Evolutionary conservation across 306 rosid genomes (phyloP).

Genomic region (Rosa multiflora): DNA sequence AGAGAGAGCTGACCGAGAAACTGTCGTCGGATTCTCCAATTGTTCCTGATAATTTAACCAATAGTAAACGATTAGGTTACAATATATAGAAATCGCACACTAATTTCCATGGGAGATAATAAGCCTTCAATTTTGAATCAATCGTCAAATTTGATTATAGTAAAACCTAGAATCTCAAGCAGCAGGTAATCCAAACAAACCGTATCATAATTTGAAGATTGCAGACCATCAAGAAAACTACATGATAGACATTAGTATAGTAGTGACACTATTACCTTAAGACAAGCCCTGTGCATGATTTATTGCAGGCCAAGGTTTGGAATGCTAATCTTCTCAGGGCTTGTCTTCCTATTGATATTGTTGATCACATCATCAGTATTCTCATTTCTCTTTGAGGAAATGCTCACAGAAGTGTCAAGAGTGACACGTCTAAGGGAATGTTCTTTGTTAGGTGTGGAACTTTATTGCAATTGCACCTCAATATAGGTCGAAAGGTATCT

Average conservation of each 20-base stretch:
- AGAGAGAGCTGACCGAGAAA: too few relatives aligned
- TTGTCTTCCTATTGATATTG: neutral
- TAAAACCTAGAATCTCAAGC: too few relatives aligned
- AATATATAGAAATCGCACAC: too few relatives aligned
- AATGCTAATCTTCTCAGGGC: neutral
- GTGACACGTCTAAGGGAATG: neutral
- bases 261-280: slow-evolving; percentile 36
- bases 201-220: neutral
- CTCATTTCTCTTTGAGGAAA: neutral
- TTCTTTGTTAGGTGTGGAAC: too few relatives aligned
- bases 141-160: too few relatives aligned
- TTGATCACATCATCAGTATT: neutral
- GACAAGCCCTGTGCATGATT: slow-evolving; percentile 11
- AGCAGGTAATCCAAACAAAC: neutral
- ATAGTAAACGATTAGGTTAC: too few relatives aligned
- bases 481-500: neutral
- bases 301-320: neutral
- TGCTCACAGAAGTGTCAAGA: neutral
- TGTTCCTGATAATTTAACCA: too few relatives aligned
- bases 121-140: too few relatives aligned
- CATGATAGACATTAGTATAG: neutral
- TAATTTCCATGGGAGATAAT: too few relatives aligned
- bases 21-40: too few relatives aligned
- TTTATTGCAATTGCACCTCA: neutral
- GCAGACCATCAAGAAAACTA: neutral